Percentiles rank a stretch among this genome's conserved stretches.
Conservation (phyloP, 257 asterid species). For the Capsicum baccatum region DNA sequence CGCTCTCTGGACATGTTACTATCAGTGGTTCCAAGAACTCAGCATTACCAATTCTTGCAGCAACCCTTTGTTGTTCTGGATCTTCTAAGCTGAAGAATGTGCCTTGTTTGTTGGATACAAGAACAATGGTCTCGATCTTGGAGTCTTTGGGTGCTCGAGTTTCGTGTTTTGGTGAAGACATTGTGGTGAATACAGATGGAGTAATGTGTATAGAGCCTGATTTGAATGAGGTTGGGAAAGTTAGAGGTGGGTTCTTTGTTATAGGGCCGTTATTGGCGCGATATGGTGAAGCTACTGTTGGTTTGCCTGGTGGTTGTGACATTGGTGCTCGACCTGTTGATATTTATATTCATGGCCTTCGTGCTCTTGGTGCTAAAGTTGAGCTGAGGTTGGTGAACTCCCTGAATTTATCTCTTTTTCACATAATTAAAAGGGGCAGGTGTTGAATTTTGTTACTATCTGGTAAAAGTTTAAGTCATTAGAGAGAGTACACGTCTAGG, state of each 20-base stretch:
- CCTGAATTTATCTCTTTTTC: background rate
- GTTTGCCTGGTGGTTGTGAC: slow-evolving; percentile 51
- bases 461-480: background rate
- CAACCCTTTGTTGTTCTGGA: slow-evolving; percentile 47
- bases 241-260: slow-evolving; percentile 51
- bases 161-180: slow-evolving; percentile 22
- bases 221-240: slow-evolving; percentile 9
- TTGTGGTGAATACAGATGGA: slow-evolving; percentile 36
- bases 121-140: slow-evolving; percentile 45
- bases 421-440: background rate
- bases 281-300: slow-evolving; percentile 49
- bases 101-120: slow-evolving; percentile 42
- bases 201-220: slow-evolving; percentile 45
- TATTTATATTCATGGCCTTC: slow-evolving; percentile 44
- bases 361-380: slow-evolving; percentile 51
- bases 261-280: slow-evolving; percentile 50
- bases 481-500: background rate
- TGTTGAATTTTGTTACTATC: background rate
- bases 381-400: slow-evolving; percentile 43
- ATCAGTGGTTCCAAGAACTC: slow-evolving; percentile 55
- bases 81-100: slow-evolving; percentile 43
- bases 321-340: slow-evolving; percentile 56
- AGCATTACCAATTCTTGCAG: slow-evolving; percentile 49
- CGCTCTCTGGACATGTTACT: slow-evolving; percentile 49
- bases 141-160: slow-evolving; percentile 46